Percentiles rank a stretch among this genome's conserved stretches.
These are phyloP conservation scores for Vaccinium vitisidaea DNA, from an alignment of 148 eudicot genomes.

Conservation along the genomic window DNA sequence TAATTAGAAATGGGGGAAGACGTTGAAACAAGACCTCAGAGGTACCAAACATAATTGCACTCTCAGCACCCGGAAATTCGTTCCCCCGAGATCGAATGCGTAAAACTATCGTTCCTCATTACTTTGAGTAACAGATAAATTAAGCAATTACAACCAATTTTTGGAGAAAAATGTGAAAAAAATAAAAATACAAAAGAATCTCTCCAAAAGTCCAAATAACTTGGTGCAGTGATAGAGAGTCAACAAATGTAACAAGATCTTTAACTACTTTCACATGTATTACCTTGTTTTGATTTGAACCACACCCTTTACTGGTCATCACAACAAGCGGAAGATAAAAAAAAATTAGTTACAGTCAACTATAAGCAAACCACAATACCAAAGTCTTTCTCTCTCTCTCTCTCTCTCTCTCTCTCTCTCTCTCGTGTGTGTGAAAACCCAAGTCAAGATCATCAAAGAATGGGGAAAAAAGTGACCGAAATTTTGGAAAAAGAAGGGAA, in stretches of 20 bases:
- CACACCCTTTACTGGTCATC: background rate
- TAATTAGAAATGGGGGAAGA: background rate
- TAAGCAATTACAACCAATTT: background rate
- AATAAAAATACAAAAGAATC: too few species aligned
- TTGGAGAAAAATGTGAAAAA: background rate
- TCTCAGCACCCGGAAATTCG: slow-evolving; percentile 80
- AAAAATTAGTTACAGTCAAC: too few species aligned
- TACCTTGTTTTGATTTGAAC: too few species aligned
- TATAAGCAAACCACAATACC: too few species aligned
- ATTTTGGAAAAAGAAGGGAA: background rate
- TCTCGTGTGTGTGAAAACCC: too few species aligned
- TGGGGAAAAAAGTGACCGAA: background rate
- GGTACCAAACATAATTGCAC: slow-evolving; percentile 68
- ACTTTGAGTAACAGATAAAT: slow-evolving; percentile 30
- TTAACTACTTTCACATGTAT: background rate
- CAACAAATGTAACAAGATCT: background rate
- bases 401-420: too few species aligned
- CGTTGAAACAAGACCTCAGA: slow-evolving; percentile 45
- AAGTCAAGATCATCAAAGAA: background rate
- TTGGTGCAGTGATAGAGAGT: too few species aligned
- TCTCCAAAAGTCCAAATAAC: too few species aligned
- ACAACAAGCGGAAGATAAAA: background rate
- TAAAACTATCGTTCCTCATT: slow-evolving; percentile 73
- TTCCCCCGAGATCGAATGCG: slow-evolving; percentile 86
- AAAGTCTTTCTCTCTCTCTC: too few species aligned